Conservation (phyloP, 495 filamentous ascomycete species). For the Letharia columbiana region DNA sequence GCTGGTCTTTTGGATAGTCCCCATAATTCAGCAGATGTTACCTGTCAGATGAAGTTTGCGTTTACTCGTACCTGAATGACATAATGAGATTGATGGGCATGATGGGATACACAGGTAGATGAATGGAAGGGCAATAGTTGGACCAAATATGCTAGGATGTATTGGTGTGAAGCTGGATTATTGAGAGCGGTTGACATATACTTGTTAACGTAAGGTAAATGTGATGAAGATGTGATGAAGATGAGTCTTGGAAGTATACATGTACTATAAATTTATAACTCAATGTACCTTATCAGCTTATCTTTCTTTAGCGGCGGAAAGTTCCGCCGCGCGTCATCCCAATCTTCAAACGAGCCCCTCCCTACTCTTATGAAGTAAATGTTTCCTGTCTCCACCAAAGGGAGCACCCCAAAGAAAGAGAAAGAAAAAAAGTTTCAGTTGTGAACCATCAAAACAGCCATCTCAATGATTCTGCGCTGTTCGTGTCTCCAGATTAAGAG, state of each 20-base stretch:
- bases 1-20: neutral
- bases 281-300: no score
- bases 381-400: no score
- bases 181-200: neutral
- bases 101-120: neutral
- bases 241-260: no score
- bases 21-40: constrained; percentile 2
- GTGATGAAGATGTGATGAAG: neutral
- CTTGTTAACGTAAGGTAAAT: neutral
- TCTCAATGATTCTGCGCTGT: neutral
- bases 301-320: no score
- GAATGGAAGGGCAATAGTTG: neutral
- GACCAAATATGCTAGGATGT: neutral
- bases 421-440: neutral
- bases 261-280: no score
- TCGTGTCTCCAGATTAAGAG: neutral
- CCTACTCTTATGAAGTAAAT: no score
- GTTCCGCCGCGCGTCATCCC: no score
- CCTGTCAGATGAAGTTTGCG: neutral
- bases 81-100: neutral
- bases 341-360: no score
- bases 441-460: neutral
- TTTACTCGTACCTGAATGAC: constrained; percentile 9
- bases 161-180: neutral
- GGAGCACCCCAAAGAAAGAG: no score